Evolutionary conservation across 2,329 filamentous ascomycete species (phyloP), one percentile per base, ranked within the genome.

Genomic region (Chrysoporthe deuterocubensis): DNA sequence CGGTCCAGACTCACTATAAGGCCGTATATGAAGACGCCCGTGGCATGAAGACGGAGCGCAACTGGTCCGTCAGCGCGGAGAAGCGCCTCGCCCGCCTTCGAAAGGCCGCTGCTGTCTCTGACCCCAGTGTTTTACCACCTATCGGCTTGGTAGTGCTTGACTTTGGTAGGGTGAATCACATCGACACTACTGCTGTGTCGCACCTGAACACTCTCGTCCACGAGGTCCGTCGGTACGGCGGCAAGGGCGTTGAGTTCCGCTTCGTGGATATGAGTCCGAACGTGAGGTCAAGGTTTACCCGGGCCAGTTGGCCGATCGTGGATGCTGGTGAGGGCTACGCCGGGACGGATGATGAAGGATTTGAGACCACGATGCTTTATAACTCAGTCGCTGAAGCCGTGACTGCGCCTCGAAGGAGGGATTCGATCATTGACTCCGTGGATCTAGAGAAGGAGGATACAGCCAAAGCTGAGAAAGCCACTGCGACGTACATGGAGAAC

Each of bases 1-100:
- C 78, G 1, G 74, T 88, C 48, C 82, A 85, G 69, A 84, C 81
- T 0, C 78, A 80, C 69, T 81, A 83, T 69, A 76, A 80, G 0
- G 78, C 79, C 0, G 73, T 77, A 3, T 79, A 81, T 68, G 76
- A 78, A 59, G 75, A 78, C 6, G 74, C 76, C 0, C 74, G 77
- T 26, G 65, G 68, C 5, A 57, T 62, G 3, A 73, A 75, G 66
- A 74, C 74, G 0, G 80, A 83, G 37, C 79, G 85, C 3, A 85
- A 80, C 67, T 89, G 86, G 86, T 87, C 84, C 40, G 84, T 87
- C 0, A 81, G 82, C 0, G 81, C 80, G 1, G 81, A 83, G 71
- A 81, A 82, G 43, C 81, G 82, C 13, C 79, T 87, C 0, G 75
- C 75, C 0, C 79, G 79, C 21, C 78, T 88, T 0, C 81, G 86